phyloP scores from a whole-genome alignment of 148 eudicot genomes.

The Simmondsia chinensis region DNA sequence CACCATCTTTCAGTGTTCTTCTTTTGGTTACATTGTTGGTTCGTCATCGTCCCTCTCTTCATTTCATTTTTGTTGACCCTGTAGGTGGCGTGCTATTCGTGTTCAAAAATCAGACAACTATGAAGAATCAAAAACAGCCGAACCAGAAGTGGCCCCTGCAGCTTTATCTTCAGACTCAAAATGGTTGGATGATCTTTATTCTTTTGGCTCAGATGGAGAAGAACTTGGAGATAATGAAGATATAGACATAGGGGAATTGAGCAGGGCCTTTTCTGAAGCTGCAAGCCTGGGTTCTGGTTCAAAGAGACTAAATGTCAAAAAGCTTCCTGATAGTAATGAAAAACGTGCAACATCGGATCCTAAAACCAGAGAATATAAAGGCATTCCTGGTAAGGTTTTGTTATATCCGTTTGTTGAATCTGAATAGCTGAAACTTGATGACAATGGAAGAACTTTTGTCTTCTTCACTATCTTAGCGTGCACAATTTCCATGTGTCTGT shows the following conservation, averaged over 20 bases:
- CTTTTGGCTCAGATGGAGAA: constrained; percentile 35
- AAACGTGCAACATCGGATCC: constrained; percentile 17
- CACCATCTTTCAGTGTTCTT: constrained; percentile 18
- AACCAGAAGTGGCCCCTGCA: constrained; percentile 13
- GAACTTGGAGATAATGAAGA: constrained; percentile 32
- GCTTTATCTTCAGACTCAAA: constrained; percentile 21
- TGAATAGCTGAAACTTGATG: too few species aligned
- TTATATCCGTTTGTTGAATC: background rate
- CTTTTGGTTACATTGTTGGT: background rate
- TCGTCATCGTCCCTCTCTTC: constrained; percentile 9
- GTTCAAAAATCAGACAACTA: constrained; percentile 45
- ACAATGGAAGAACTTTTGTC: too few species aligned
- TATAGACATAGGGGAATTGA: constrained; percentile 54
- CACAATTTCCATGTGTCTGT: too few species aligned
- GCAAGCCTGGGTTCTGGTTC: constrained; percentile 36
- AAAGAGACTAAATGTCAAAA: constrained; percentile 17
- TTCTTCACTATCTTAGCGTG: too few species aligned
- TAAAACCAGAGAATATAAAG: constrained; percentile 16
- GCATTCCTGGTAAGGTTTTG: constrained; percentile 34
- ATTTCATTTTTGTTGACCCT: constrained; percentile 8
- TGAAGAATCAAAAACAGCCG: constrained; percentile 16
- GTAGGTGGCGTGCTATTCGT: constrained; percentile 81
- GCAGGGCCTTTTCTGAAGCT: constrained; percentile 66
- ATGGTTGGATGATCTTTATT: constrained; percentile 36
- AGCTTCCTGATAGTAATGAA: constrained; percentile 9